A percentile compares a stretch with the other conserved stretches of the same genome.
Evolutionary conservation across 208 protist species (phyloP).

Genomic region (Herpetomonas samuelpessoai): DNA sequence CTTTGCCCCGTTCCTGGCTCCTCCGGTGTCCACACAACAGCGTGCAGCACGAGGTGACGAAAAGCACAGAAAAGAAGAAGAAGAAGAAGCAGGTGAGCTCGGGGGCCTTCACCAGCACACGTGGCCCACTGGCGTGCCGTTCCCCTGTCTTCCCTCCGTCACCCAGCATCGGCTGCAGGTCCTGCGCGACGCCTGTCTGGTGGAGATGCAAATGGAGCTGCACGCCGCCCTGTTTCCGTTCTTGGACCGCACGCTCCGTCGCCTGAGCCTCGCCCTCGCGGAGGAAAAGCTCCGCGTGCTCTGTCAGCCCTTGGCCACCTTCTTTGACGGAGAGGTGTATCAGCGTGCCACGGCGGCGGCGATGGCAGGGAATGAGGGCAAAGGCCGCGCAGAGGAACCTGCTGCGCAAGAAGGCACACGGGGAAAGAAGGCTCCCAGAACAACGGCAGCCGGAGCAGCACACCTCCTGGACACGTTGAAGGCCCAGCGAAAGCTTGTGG

Average conservation of each 20-base stretch:
- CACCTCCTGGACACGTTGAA: no score
- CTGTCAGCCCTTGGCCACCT: conserved; percentile 16
- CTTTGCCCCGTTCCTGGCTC: background rate
- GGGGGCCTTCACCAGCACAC: no score
- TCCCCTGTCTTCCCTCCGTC: background rate
- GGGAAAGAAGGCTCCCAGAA: no score
- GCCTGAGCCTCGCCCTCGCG: conserved; percentile 14
- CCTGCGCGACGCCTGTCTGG: background rate
- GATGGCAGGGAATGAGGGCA: background rate
- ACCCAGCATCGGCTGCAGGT: conserved; percentile 3
- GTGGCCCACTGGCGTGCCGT: conserved; percentile 11
- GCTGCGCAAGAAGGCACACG: no score
- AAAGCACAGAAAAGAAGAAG: no score
- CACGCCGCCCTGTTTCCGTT: conserved; percentile 13
- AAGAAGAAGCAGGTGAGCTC: no score
- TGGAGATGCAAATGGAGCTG: conserved; percentile 14
- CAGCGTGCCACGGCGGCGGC: background rate
- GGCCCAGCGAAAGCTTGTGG: conserved; percentile 1
- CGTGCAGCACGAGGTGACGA: no score
- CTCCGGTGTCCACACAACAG: no score
- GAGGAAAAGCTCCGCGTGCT: conserved; percentile 16
- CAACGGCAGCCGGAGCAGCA: background rate
- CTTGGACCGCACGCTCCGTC: conserved; percentile 20
- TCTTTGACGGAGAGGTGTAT: conserved; percentile 4
- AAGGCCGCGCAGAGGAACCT: no score